phyloP scores from a whole-genome alignment of 257 asterid species.

The Salvia splendens region DNA sequence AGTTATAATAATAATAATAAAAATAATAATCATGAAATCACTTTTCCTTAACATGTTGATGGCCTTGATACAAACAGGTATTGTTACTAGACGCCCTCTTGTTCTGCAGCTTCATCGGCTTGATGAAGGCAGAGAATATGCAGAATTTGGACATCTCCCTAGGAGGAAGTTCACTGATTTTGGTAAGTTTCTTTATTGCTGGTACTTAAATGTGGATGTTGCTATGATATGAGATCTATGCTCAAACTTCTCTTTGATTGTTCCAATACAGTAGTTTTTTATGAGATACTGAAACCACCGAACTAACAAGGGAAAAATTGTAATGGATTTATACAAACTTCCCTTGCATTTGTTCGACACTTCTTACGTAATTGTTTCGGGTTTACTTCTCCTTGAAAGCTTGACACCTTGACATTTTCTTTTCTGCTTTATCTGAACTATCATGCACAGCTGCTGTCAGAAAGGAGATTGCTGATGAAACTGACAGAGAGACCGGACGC shows the following conservation, averaged over 20 bases:
- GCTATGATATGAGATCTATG: neutral
- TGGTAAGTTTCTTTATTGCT: conserved; percentile 52
- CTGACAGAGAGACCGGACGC: conserved; percentile 97
- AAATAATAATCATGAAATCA: neutral
- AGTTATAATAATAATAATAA: neutral
- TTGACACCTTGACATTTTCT: neutral
- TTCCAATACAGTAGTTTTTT: neutral
- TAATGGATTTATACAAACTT: neutral
- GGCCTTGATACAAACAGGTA: conserved; percentile 50
- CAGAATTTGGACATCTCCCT: conserved; percentile 94
- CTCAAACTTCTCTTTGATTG: conserved; percentile 10
- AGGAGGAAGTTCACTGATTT: conserved; percentile 83
- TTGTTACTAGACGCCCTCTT: conserved; percentile 96
- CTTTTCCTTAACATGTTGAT: neutral
- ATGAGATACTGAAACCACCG: too few relatives aligned
- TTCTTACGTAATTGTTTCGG: neutral
- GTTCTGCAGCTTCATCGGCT: conserved; percentile 93
- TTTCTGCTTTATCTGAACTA: conserved; percentile 28
- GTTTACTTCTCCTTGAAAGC: neutral
- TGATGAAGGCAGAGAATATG: conserved; percentile 90
- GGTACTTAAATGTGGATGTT: neutral
- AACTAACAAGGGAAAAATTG: too few relatives aligned
- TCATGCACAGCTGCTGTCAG: conserved; percentile 81
- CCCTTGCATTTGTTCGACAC: conserved; percentile 10
- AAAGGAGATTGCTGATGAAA: conserved; percentile 89